Evolutionary conservation across 495 filamentous ascomycete genomes (phyloP).

Genomic region (Podospora didyma): DNA sequence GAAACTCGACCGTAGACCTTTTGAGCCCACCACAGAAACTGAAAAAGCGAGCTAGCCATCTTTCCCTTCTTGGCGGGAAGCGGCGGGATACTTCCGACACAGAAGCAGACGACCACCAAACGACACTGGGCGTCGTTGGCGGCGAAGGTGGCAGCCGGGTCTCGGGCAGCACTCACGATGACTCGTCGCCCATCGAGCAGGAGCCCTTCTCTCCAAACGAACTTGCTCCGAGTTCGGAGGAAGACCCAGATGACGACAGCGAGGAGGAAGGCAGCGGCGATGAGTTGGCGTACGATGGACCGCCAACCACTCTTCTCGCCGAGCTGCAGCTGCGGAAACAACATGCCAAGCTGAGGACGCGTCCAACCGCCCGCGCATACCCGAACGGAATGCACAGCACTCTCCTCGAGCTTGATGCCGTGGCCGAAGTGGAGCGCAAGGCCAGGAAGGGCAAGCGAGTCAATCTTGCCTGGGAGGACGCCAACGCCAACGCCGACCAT

Average conservation of each 20-base stretch:
- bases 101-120: conserved; percentile 16
- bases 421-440: conserved; percentile 80
- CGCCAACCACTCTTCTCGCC: conserved; percentile 85
- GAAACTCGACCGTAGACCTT: conserved; percentile 9
- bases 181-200: conserved; percentile 1
- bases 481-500: conserved; percentile 35
- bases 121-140: conserved; percentile 7
- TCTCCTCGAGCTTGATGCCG: conserved; percentile 83
- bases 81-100: conserved; percentile 7
- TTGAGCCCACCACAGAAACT: conserved; percentile 14
- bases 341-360: conserved; percentile 71
- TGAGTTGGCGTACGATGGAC: conserved; percentile 52
- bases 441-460: conserved; percentile 69
- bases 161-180: background rate
- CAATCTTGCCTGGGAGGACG: conserved; percentile 86
- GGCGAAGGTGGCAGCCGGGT: conserved; percentile 3
- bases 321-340: conserved; percentile 87
- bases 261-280: conserved; percentile 29
- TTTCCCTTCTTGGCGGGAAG: conserved; percentile 27
- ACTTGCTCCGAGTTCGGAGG: conserved; percentile 20
- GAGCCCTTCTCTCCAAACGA: conserved; percentile 19
- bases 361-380: conserved; percentile 60
- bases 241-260: conserved; percentile 8
- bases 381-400: conserved; percentile 84
- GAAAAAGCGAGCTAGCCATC: conserved; percentile 35